These are phyloP conservation scores for Rhododendron ovatum DNA, from an alignment of 148 eudicot species.

Conservation along the genomic window DNA sequence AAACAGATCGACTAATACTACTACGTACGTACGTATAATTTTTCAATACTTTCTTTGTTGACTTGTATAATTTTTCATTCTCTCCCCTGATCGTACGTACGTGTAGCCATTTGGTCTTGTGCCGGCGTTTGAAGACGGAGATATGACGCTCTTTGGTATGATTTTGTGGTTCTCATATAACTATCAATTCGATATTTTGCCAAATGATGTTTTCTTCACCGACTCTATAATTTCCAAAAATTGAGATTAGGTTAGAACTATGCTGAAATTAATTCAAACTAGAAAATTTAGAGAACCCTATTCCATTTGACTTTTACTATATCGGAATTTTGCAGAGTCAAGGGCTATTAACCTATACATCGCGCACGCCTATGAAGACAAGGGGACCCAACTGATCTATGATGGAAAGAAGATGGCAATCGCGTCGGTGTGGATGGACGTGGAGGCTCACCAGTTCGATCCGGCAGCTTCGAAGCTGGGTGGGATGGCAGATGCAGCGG, in stretches of 20 bases:
- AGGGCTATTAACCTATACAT: background rate
- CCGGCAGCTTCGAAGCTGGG: background rate
- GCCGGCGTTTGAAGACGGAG: slow-evolving; percentile 44
- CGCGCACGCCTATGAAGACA: background rate
- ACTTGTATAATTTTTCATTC: background rate
- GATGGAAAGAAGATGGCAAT: background rate
- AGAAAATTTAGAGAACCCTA: no score
- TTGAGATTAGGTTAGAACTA: no score
- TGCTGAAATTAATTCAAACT: no score
- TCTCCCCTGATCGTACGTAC: background rate
- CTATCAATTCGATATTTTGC: no score
- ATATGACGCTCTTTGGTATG: slow-evolving; percentile 34
- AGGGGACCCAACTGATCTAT: background rate
- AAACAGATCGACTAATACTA: background rate
- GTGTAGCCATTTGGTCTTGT: slow-evolving; percentile 48
- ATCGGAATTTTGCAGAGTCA: background rate
- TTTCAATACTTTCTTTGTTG: background rate
- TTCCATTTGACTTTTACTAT: background rate
- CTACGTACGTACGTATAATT: background rate
- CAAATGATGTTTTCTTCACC: no score
- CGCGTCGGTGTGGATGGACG: background rate
- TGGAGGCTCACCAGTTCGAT: background rate
- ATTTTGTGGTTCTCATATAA: no score
- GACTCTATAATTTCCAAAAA: no score
- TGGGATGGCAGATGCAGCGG: no score